Conservation (phyloP, 345 rosid species). For the Salix arbutifolia region DNA sequence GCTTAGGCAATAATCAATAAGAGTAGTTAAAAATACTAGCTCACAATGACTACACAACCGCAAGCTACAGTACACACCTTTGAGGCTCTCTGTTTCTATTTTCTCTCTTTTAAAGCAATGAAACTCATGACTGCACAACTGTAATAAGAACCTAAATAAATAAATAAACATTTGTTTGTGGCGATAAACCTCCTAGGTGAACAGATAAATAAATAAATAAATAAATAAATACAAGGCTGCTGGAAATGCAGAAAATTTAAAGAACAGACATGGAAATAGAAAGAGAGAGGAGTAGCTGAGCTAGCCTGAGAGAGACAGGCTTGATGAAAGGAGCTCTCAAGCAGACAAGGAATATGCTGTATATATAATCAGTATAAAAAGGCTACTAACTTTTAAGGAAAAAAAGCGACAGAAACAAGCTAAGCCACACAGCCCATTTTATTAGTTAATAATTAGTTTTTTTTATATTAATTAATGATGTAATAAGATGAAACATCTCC, state of each 20-base stretch:
- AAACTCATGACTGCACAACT: too few species aligned
- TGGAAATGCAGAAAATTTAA: background rate
- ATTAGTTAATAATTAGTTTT: conserved; percentile 5
- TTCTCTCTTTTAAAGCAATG: too few species aligned
- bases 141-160: too few species aligned
- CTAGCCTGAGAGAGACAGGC: conserved; percentile 25
- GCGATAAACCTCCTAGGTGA: background rate
- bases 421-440: conserved; percentile 19
- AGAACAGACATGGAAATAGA: background rate
- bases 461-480: background rate
- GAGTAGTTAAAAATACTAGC: too few species aligned
- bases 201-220: background rate
- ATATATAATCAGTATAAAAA: background rate
- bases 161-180: background rate
- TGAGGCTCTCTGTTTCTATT: too few species aligned
- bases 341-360: conserved; percentile 17
- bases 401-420: conserved; percentile 20
- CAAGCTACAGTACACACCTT: too few species aligned
- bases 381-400: background rate
- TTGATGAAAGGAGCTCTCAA: conserved; percentile 30
- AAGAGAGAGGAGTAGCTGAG: conserved; percentile 11
- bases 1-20: too few species aligned
- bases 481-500: conserved; percentile 38
- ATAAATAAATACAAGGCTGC: background rate
- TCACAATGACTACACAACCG: too few species aligned